Conservation (phyloP, 2,329 filamentous ascomycete species). For the Aspergillus puulaauensis region DNA sequence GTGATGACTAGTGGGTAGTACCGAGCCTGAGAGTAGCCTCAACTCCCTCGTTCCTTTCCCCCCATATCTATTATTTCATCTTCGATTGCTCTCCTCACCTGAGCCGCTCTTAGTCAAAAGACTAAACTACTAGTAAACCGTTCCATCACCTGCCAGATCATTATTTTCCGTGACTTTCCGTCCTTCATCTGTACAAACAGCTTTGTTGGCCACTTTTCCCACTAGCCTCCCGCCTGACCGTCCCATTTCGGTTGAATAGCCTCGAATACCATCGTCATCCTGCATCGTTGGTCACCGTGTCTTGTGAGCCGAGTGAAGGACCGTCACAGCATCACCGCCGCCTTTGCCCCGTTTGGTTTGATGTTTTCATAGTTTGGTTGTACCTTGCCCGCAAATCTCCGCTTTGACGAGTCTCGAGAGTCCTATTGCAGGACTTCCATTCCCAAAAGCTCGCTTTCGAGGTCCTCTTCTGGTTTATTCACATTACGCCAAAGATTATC, state of each 20-base stretch:
- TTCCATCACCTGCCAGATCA: constrained; percentile 2
- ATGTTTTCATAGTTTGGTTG: background rate
- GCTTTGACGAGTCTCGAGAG: constrained; percentile 4
- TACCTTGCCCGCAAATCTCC: constrained; percentile 1
- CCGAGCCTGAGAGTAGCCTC: background rate
- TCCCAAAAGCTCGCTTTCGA: background rate
- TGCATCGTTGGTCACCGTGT: constrained; percentile 20
- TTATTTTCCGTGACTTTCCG: background rate
- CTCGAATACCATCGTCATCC: constrained; percentile 21
- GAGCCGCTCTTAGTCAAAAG: background rate
- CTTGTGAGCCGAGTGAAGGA: constrained; percentile 20
- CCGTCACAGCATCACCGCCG: constrained; percentile 7
- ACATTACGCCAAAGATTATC: background rate
- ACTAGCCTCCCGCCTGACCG: constrained; percentile 16
- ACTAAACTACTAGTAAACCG: background rate
- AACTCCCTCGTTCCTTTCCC: background rate
- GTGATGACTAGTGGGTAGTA: background rate
- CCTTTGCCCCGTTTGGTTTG: background rate
- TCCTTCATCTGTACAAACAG: background rate
- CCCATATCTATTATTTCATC: background rate
- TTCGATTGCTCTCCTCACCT: background rate
- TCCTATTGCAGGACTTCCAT: constrained; percentile 9
- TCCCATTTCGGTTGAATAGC: constrained; percentile 13
- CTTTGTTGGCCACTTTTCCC: constrained; percentile 2
- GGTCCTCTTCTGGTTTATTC: constrained; percentile 8